These are phyloP conservation scores for Tetraselmis chui DNA, from an alignment of 139 green algal genomes.

Conservation along the genomic window DNA sequence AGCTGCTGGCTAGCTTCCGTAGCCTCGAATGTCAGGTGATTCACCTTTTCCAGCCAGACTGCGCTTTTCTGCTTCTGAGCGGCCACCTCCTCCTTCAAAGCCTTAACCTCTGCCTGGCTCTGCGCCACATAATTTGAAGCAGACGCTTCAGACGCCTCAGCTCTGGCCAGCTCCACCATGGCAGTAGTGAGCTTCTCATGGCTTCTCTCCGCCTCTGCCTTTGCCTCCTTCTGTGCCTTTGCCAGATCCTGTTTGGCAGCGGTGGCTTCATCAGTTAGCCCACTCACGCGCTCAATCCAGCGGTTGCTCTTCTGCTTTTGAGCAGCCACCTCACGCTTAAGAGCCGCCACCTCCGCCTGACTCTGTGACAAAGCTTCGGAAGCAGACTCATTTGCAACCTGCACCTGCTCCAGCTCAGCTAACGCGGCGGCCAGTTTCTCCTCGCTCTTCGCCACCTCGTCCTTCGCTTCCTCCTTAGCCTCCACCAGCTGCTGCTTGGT, in stretches of 20 bases:
- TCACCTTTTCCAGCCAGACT: neutral
- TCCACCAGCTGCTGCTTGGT: neutral
- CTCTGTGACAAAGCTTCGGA: neutral
- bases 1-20: too few species aligned
- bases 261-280: neutral
- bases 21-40: too few species aligned
- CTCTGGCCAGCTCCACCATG: neutral
- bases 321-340: neutral
- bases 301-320: neutral
- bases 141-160: neutral
- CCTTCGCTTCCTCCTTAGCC: neutral
- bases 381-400: neutral
- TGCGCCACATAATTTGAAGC: neutral
- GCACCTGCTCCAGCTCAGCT: neutral
- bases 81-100: neutral
- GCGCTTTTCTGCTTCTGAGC: neutral
- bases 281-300: neutral
- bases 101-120: neutral
- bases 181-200: neutral
- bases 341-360: neutral
- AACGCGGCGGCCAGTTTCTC: neutral
- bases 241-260: too few species aligned
- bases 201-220: neutral
- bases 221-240: neutral
- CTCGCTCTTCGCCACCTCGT: neutral